Evolutionary conservation across 2,329 filamentous ascomycete genomes (phyloP).

Genomic region (Ilyonectria robusta): DNA sequence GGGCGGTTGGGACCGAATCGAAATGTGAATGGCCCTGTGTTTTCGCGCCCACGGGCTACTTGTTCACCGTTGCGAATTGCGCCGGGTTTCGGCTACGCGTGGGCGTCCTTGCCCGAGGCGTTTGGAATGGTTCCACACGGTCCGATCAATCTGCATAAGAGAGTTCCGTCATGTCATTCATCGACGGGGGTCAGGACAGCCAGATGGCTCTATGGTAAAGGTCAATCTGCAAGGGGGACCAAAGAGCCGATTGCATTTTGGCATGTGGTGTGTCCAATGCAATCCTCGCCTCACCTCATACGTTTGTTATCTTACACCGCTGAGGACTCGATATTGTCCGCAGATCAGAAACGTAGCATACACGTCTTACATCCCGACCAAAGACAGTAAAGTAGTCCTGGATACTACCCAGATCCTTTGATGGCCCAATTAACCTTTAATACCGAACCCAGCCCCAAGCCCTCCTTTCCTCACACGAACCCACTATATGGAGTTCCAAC

Average conservation of each 20-base stretch:
- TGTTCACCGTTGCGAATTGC: not conserved
- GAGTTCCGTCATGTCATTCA: constrained; percentile 28
- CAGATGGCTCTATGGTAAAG: constrained; percentile 16
- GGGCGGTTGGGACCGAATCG: not conserved
- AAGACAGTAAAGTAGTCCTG: not conserved
- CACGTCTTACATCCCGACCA: constrained; percentile 6
- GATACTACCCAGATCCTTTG: not conserved
- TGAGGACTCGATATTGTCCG: constrained; percentile 4
- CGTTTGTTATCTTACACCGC: constrained; percentile 28
- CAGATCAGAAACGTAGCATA: constrained; percentile 8
- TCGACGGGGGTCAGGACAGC: constrained; percentile 15
- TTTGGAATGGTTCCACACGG: constrained; percentile 25
- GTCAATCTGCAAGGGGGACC: constrained; percentile 1
- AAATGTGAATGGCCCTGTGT: constrained; percentile 3
- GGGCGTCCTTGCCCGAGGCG: constrained; percentile 8
- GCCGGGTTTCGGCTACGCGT: constrained; percentile 25
- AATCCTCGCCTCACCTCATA: constrained; percentile 28
- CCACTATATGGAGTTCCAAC: constrained; percentile 66
- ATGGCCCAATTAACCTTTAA: not conserved
- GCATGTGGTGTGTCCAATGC: constrained; percentile 20
- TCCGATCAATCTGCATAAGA: constrained; percentile 11
- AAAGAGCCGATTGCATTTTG: constrained; percentile 15
- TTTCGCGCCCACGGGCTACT: not conserved
- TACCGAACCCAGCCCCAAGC: not conserved
- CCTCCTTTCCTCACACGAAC: constrained; percentile 36